Percentiles rank a stretch among this genome's conserved stretches.
Conservation (phyloP, 345 rosid species). For the Excoecaria agallocha region DNA sequence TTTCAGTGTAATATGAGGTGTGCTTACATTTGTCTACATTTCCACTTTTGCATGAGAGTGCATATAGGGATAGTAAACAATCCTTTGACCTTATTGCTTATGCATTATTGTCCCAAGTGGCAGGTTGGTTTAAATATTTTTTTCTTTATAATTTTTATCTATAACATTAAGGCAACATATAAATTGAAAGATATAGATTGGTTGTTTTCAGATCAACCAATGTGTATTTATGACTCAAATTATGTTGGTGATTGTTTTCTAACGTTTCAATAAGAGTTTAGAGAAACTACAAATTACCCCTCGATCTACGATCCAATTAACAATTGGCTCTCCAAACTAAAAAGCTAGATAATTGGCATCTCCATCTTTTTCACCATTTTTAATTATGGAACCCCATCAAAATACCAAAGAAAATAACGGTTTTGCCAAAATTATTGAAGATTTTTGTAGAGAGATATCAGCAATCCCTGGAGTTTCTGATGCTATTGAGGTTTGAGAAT, state of each 20-base stretch:
- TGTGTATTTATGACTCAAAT: slow-evolving; percentile 9
- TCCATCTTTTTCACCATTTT: too few relatives aligned
- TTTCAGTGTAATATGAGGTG: background rate
- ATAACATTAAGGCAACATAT: background rate
- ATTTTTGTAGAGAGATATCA: too few relatives aligned
- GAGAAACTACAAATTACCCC: too few relatives aligned
- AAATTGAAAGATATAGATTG: background rate
- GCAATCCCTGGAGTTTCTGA: too few relatives aligned
- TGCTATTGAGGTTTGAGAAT: too few relatives aligned
- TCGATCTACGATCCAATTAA: too few relatives aligned
- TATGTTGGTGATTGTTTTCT: slow-evolving; percentile 1
- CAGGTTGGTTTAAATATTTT: slow-evolving; percentile 50
- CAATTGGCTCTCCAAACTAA: too few relatives aligned
- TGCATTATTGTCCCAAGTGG: slow-evolving; percentile 77
- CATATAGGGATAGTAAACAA: background rate
- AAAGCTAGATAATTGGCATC: too few relatives aligned
- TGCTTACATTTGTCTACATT: background rate
- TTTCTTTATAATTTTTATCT: background rate
- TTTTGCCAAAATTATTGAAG: too few relatives aligned
- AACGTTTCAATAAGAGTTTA: background rate
- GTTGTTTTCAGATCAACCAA: slow-evolving; percentile 9
- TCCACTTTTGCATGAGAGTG: background rate
- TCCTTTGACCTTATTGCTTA: slow-evolving; percentile 42
- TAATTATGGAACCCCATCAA: too few relatives aligned
- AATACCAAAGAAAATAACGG: too few relatives aligned